These are phyloP conservation scores for Nannochloropsis salina DNA, from an alignment of 108 stramenopile genomes.

Conservation along the genomic window DNA sequence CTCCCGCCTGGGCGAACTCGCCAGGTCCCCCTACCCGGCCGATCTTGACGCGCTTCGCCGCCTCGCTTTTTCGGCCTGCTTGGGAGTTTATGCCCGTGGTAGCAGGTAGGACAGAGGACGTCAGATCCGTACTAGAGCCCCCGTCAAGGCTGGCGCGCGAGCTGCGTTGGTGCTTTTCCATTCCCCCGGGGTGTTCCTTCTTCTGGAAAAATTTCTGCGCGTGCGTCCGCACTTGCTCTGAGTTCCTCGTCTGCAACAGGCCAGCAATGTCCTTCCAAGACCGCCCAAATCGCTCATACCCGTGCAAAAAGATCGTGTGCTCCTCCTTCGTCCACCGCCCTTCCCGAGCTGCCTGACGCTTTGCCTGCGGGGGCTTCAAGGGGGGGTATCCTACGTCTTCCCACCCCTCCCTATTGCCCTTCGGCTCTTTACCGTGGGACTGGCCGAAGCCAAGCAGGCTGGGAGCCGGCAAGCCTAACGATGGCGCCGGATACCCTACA, in stretches of 20 bases:
- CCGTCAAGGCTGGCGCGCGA: neutral
- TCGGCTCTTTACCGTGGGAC: too few relatives aligned
- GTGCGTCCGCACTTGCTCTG: slow-evolving; percentile 23
- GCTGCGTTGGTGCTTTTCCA: neutral
- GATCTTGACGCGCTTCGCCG: neutral
- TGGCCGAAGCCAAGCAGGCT: too few relatives aligned
- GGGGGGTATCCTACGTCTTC: too few relatives aligned
- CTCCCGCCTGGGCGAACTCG: too few relatives aligned
- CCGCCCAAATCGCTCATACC: slow-evolving; percentile 30
- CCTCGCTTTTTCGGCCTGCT: neutral
- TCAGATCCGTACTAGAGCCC: neutral
- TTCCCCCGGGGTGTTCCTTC: neutral
- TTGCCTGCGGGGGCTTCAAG: too few relatives aligned
- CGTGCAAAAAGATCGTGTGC: slow-evolving; percentile 47
- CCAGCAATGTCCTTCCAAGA: slow-evolving; percentile 23
- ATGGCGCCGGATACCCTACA: too few relatives aligned
- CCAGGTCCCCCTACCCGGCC: too few relatives aligned
- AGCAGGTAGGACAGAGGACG: neutral
- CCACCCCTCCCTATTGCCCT: too few relatives aligned
- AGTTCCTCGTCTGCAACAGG: neutral
- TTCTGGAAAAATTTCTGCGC: slow-evolving; percentile 30
- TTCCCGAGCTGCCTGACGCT: neutral
- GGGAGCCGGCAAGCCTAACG: too few relatives aligned
- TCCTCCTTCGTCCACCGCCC: slow-evolving; percentile 50
- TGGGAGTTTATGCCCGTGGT: neutral